Conservation (phyloP, 305 asterid genomes). For the Fraxinus xanthoxyloides region DNA sequence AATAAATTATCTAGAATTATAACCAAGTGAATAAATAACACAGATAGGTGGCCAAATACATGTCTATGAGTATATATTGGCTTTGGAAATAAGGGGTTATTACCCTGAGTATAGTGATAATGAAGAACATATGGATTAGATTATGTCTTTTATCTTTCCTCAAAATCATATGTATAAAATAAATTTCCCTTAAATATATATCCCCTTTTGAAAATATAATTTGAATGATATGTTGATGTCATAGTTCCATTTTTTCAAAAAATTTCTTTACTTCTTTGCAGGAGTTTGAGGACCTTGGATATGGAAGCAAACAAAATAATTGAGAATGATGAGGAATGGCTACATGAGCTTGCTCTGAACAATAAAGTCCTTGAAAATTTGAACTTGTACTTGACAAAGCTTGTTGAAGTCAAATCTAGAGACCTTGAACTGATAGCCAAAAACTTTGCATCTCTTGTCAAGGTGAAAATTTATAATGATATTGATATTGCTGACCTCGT, state of each 20-base stretch:
- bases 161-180: not conserved
- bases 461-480: slow-evolving; percentile 60
- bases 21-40: not conserved
- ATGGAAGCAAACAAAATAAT: slow-evolving; percentile 70
- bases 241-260: slow-evolving; percentile 1
- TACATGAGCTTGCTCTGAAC: slow-evolving; percentile 69
- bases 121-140: not conserved
- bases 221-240: not conserved
- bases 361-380: slow-evolving; percentile 63
- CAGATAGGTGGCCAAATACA: not conserved
- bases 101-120: not conserved
- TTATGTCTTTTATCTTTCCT: not conserved
- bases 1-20: not conserved
- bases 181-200: not conserved
- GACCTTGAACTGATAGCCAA: slow-evolving; percentile 81
- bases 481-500: slow-evolving; percentile 54
- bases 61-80: not conserved
- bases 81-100: not conserved
- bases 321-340: slow-evolving; percentile 79
- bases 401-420: too few species aligned
- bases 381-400: slow-evolving; percentile 49
- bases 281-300: slow-evolving; percentile 61
- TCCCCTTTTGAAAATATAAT: not conserved
- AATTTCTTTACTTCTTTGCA: slow-evolving; percentile 24
- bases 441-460: slow-evolving; percentile 53